Evolutionary conservation across 2,329 filamentous ascomycete genomes (phyloP), one percentile per base, ranked within the genome.

Genomic region (Helminthosporium solani): DNA sequence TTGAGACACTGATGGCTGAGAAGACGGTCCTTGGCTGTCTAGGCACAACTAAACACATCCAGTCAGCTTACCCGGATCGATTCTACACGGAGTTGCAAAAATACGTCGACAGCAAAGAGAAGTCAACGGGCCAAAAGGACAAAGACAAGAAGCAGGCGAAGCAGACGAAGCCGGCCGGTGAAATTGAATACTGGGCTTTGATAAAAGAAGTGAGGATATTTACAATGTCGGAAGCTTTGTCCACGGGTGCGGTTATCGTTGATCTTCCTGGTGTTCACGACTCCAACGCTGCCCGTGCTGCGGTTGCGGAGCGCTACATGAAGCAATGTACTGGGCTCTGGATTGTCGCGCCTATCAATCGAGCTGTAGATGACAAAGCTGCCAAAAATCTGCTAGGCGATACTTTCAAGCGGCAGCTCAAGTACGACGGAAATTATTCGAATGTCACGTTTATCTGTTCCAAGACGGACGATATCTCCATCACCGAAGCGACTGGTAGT

Each of bases 331-430:
- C 77, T 2, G 75, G 77, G 2, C 60, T 85, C 0, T 85, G 80
- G 80, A 79, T 85, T 40, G 77, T 84, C n/a, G 79, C 81, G 1
- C 80, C 80, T 0, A 85, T 86, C 46, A 79, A 72, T 30, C 70
- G 82, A 11, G 79, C 79, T 1, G 79, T 85, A 1, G 78, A 84
- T 49, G 78, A 83, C 52, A 81, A 82, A 56, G 74, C 77, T 2
- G 80, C 81, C 0, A 79, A 80, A 46, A 74, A 71, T 0, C 66
- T 85, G 1, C 67, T 85, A 7, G 80, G 80, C 0, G 72, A 80
- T 15, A 73, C 74, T 0, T 83, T 83, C 67, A 81, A 78, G 55
- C 71, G 77, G 0, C 82, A 85, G 53, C 66, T 85, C 2, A 79
- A 82, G 46, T 79, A 79, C 54, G 82, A 85, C 47, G 78, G 79